These are phyloP conservation scores for Pseudogymnoascus sp. DNA, from an alignment of 2,329 filamentous ascomycete species.

Conservation along the genomic window DNA sequence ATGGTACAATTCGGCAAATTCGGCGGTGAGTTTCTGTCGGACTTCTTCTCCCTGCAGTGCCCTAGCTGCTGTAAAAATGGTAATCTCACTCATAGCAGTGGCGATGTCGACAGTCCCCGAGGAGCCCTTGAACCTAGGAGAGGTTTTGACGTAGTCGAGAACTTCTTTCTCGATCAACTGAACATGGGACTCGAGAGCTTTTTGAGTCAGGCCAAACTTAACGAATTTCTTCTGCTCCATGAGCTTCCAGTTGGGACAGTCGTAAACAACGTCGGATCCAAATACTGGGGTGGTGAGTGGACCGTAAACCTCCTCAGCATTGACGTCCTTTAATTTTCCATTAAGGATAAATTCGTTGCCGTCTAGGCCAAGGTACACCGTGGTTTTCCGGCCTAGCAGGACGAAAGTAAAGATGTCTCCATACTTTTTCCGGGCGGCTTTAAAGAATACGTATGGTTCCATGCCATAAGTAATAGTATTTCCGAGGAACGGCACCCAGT, in stretches of 20 bases:
- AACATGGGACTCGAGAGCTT: constrained; percentile 69
- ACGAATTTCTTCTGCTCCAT: constrained; percentile 92
- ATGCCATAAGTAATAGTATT: constrained; percentile 94
- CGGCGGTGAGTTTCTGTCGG: constrained; percentile 69
- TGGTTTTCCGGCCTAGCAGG: constrained; percentile 81
- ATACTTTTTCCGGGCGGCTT: constrained; percentile 66
- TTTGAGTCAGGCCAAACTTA: constrained; percentile 68
- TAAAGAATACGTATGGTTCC: constrained; percentile 86
- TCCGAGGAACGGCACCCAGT: constrained; percentile 76
- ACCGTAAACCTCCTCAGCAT: constrained; percentile 76
- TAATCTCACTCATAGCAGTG: constrained; percentile 74
- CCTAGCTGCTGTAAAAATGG: constrained; percentile 82
- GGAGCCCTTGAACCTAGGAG: constrained; percentile 57
- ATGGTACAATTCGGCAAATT: constrained; percentile 76
- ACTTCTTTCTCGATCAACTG: constrained; percentile 71
- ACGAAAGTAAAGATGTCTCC: constrained; percentile 88
- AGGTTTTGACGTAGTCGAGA: constrained; percentile 62
- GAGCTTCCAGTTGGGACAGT: constrained; percentile 82
- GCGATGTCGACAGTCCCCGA: constrained; percentile 66
- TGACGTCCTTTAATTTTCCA: constrained; percentile 77
- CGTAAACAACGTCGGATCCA: constrained; percentile 80
- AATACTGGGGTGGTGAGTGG: constrained; percentile 61
- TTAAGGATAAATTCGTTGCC: constrained; percentile 90
- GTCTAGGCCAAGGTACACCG: constrained; percentile 71
- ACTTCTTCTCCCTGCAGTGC: constrained; percentile 79